Conservation (phyloP, 2,329 filamentous ascomycete species). For the Phialophora verrucosa region DNA sequence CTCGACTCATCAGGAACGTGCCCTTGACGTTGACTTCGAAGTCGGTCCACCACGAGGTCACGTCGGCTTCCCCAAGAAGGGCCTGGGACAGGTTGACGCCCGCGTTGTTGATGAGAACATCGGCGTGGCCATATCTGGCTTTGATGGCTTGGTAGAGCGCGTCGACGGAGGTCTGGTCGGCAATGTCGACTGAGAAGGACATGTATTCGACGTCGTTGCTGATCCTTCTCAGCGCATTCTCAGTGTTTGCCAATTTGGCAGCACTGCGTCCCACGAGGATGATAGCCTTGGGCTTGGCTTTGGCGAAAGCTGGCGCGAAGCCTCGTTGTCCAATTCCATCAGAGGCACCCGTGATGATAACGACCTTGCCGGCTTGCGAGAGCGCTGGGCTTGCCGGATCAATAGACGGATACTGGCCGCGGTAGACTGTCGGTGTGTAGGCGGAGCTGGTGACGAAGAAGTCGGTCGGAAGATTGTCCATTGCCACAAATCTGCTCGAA, state of each 20-base stretch:
- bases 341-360: constrained; percentile 52
- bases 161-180: constrained; percentile 38
- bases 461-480: constrained; percentile 9
- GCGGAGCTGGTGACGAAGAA: constrained; percentile 24
- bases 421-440: constrained; percentile 46
- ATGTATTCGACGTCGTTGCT: constrained; percentile 44
- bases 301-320: constrained; percentile 47
- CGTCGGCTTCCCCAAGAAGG: constrained; percentile 24
- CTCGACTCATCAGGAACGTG: constrained; percentile 27
- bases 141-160: constrained; percentile 36
- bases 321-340: constrained; percentile 47
- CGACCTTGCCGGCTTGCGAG: constrained; percentile 47
- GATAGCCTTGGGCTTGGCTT: constrained; percentile 45
- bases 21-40: constrained; percentile 38
- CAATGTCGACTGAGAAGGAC: constrained; percentile 43
- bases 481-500: not conserved
- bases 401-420: constrained; percentile 48
- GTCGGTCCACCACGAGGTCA: constrained; percentile 33
- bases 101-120: constrained; percentile 47
- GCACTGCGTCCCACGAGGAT: constrained; percentile 45
- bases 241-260: constrained; percentile 38
- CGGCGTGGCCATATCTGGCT: constrained; percentile 32
- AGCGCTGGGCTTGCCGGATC: constrained; percentile 44
- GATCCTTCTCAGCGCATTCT: constrained; percentile 41
- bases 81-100: constrained; percentile 30